Percentiles rank a stretch among this genome's conserved stretches.
These are phyloP conservation scores for Mortierella antarctica DNA, from an alignment of 192 early-diverging fungal species.

Conservation along the genomic window DNA sequence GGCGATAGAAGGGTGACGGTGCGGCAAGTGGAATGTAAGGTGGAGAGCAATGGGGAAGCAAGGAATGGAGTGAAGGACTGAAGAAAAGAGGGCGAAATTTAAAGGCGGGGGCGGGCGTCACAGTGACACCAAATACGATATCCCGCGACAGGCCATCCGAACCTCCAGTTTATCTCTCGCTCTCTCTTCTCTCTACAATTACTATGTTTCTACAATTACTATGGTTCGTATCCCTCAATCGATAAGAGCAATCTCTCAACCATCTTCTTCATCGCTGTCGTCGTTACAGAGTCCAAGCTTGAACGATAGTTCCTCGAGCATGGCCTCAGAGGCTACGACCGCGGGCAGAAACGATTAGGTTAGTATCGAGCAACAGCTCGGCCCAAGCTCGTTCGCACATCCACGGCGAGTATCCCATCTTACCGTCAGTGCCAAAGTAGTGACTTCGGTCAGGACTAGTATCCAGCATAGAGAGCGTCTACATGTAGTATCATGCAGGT, in stretches of 20 bases:
- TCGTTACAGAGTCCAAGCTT: constrained; percentile 37
- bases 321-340: constrained; percentile 34
- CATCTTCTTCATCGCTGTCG: neutral
- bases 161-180: too few relatives aligned
- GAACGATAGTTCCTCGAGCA: constrained; percentile 44
- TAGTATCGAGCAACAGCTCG: neutral
- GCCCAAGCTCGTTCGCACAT: neutral
- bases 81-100: neutral
- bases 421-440: constrained; percentile 47
- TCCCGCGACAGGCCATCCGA: too few relatives aligned
- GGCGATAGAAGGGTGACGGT: neutral
- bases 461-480: constrained; percentile 47
- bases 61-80: constrained; percentile 2
- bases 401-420: neutral
- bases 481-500: neutral
- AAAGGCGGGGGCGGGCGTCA: too few relatives aligned
- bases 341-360: neutral
- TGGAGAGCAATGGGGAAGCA: neutral
- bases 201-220: too few relatives aligned
- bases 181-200: too few relatives aligned
- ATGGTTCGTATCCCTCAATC: too few relatives aligned
- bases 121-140: too few relatives aligned
- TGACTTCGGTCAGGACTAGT: constrained; percentile 37
- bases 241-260: too few relatives aligned
- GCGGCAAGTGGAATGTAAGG: neutral